These are phyloP conservation scores for Trichocomaceae sp. DNA, from an alignment of 2,329 filamentous ascomycete genomes.

Conservation along the genomic window DNA sequence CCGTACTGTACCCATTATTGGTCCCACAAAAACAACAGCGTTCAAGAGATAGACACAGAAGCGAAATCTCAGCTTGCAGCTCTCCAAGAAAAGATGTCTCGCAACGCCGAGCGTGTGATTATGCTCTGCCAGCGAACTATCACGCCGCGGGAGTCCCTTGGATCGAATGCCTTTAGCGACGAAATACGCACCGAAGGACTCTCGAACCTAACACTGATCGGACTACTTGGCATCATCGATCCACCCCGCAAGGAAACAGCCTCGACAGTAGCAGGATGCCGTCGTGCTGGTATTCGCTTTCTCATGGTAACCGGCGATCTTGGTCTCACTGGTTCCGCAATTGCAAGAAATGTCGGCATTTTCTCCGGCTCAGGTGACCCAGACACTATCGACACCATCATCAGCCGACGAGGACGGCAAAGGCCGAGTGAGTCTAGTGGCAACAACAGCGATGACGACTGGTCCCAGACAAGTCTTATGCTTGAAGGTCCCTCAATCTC, in stretches of 20 bases:
- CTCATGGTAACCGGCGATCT: conserved; percentile 43
- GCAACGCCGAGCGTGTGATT: conserved; percentile 63
- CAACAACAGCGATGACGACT: conserved; percentile 15
- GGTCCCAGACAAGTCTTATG: conserved; percentile 49
- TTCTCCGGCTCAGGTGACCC: conserved; percentile 42
- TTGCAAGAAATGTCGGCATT: conserved; percentile 38
- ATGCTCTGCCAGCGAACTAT: conserved; percentile 59
- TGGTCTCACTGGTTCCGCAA: conserved; percentile 35
- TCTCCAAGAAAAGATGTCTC: conserved; percentile 62
- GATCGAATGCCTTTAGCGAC: conserved; percentile 47
- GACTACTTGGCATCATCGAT: conserved; percentile 46
- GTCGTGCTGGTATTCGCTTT: conserved; percentile 33
- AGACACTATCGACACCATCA: conserved; percentile 43
- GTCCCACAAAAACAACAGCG: conserved; percentile 51
- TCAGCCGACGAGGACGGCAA: conserved; percentile 10
- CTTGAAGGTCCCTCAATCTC: conserved; percentile 63
- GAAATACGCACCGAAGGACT: conserved; percentile 40
- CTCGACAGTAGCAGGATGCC: conserved; percentile 29
- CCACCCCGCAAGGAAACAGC: conserved; percentile 34
- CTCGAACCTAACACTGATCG: conserved; percentile 43
- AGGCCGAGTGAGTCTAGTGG: no score
- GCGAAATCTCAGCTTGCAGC: conserved; percentile 47
- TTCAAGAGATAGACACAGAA: conserved; percentile 45
- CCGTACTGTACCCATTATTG: conserved; percentile 55
- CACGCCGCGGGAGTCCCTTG: conserved; percentile 35